Evolutionary conservation across 2,329 filamentous ascomycete species (phyloP), one percentile per base, ranked within the genome.

Genomic region (Arthrinium puccinioides): DNA sequence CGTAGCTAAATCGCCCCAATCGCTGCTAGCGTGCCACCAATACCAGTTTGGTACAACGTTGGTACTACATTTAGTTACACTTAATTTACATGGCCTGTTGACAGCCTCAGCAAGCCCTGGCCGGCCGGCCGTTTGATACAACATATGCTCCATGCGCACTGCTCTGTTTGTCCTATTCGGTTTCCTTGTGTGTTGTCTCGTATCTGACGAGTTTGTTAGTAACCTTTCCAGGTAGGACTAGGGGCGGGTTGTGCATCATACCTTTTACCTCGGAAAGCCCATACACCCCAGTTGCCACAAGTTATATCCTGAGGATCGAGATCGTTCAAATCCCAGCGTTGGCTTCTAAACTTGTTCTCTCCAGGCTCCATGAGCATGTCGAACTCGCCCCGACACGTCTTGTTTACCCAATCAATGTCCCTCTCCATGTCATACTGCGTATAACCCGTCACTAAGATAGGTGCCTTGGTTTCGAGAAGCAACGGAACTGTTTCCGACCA

Each of bases 181-280:
- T 36, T 16, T 74, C 67, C 54, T 71, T 78, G 34, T 60, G 72
- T 5, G 72, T 76, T 21, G 82, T 72, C 63, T 86, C 82, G 47
- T 86, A 77, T 54, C 73, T 76, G 44, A 20, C 39, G 19, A 38
- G 24, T 26, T 31, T 18, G 55, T 70, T 53, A 69, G 63, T 9
- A 7, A n/a, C n/a, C n/a, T n/a, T n/a, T n/a, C n/a, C n/a, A n/a
- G n/a, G n/a, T n/a, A n/a, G n/a, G n/a, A n/a, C n/a, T n/a, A 24
- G 10, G n/a, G 19, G 9, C 25, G 20, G 6, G 19, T 18, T 23
- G 4, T 9, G 33, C 11, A 14, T 24, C 76, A 51, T 76, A 96
- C 78, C 90, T 84, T 78, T 98, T 98, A 51, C 92, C 92, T 64
- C 92, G 79, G 69, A 98, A 98, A 11, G 84, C 88, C 87, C 94